A percentile compares a stretch with the other conserved stretches of the same genome.
Evolutionary conservation across 805 yeast genomes (phyloP).

Genomic region (Isabelozyma heimii): DNA sequence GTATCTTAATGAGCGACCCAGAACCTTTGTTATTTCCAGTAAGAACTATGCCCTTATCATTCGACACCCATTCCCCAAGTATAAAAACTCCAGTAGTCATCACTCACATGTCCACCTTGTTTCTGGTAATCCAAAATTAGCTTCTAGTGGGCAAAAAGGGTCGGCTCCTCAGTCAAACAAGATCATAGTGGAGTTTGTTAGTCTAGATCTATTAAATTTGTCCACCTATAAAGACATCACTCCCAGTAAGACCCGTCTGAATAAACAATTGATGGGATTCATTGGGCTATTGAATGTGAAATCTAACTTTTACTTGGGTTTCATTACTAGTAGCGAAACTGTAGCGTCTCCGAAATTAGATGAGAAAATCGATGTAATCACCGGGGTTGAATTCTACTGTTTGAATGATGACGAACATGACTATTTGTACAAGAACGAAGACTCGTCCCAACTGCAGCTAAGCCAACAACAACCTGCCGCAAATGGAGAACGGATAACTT

Average conservation of each 20-base stretch:
- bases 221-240: constrained; percentile 44
- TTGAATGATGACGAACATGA: constrained; percentile 58
- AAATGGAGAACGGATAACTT: constrained; percentile 4
- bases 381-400: constrained; percentile 66
- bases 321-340: constrained; percentile 51
- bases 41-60: constrained; percentile 59
- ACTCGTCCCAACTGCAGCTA: constrained; percentile 22
- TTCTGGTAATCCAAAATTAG: constrained; percentile 12
- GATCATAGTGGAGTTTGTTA: constrained; percentile 53
- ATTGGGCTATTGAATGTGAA: constrained; percentile 60
- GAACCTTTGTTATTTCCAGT: constrained; percentile 67
- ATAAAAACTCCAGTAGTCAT: constrained; percentile 14
- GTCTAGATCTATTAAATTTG: constrained; percentile 35
- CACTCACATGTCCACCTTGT: constrained; percentile 16
- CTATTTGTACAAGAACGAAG: constrained; percentile 12
- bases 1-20: constrained; percentile 59
- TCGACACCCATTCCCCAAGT: constrained; percentile 42
- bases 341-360: constrained; percentile 59
- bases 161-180: constrained; percentile 21
- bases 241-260: constrained; percentile 18
- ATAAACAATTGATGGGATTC: constrained; percentile 47
- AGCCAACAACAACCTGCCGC: constrained; percentile 24
- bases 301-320: constrained; percentile 53
- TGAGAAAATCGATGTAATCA: constrained; percentile 52
- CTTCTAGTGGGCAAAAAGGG: constrained; percentile 15